Evolutionary conservation across 805 yeast genomes (phyloP), one percentile per base, ranked within the genome.

Genomic region (Kazachstania viticola): DNA sequence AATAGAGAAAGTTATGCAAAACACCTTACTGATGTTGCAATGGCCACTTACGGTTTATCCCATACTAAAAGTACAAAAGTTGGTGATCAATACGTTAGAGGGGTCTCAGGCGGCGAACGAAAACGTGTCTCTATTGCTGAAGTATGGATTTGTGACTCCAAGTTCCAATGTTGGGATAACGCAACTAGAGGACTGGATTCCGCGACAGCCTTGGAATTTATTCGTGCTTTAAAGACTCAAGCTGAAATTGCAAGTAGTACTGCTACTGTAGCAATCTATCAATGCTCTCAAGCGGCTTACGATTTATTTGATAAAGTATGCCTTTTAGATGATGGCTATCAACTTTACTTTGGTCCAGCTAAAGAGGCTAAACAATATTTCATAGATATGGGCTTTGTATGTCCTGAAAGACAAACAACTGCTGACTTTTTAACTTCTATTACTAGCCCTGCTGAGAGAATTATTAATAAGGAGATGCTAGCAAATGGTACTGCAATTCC

Each of bases 121-220:
- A 79, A 80, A 57, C 71, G 93, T 61, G 88, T 81, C 3, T 77
- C 88, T 9, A 75, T 81, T 45, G 83, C 85, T 9, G 94, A 81
- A 57, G 80, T 80, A 1, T 60, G 78, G 28, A 68, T 79, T 29
- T 65, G 75, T 30, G 72, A 76, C 18, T 78, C 83, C 19, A 60
- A 70, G 30, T 62, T 78, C 31, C 75, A 69, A 40, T 73, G 80
- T 55, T 77, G 81, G 73, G 87, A 81, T 61, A 82, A 82, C 48
- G 79, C 88, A 5, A 82, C 94, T 5, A 71, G 91, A 61, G 94
- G 94, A 45, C 64, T 82, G 37, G 94, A 81, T 58, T 69, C 91
- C 4, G 79, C 91, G 9, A 80, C 91, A 26, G 93, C 94, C 3
- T 62, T 78, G 40, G 87, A 79, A 49, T 81, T 73, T 46, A 65